Evolutionary conservation across 768 basidiomycete genomes (phyloP), one percentile per base, ranked within the genome.

Genomic region (Fibroporia radiculosa): DNA sequence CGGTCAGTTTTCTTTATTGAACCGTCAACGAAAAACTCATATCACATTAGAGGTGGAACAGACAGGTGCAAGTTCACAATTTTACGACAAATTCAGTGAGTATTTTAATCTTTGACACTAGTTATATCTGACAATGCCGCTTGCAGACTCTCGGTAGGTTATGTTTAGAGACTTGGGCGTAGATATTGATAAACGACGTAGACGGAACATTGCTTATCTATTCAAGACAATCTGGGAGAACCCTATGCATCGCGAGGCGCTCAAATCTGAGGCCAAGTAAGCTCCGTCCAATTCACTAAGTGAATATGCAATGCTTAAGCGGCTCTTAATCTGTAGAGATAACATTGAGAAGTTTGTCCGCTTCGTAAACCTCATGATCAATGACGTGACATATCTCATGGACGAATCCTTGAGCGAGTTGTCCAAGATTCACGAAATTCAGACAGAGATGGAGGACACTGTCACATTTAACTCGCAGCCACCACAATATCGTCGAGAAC

Each of bases 351-450:
- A 89, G 64, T 98, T 98, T 62, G 83, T 98, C 42, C 82, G 84
- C 45, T 98, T 99, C 62, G 77, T 93, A 67, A 98, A 99, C 66
- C 71, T 97, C 56, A 87, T 98, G 80, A 96, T 98, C 70, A 97
- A 96, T 73, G 96, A 99, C 56, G 92, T 95, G 44, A 98, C 95
- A 7, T 98, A 93, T 64, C 84, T 97, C 42, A 82, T 99, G 76
- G 93, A 98, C 61, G 96, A 99, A 57, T 95, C 92, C 7, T 72
- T 98, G 38, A 80, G 80, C 54, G 88, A 93, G 51, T 73, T 99
- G 40, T 73, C 80, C 10, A 88, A 95, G 59, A 96, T 99, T 51
- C 80, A 86, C 61, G 80, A 76, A 48, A 82, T 97, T 40, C 85
- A 95, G 61, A 67, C 68, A 0, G 86, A 93, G 60, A 95, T 93